These are phyloP conservation scores for Scleroderma citrinum DNA, from an alignment of 768 basidiomycete genomes.

Conservation along the genomic window DNA sequence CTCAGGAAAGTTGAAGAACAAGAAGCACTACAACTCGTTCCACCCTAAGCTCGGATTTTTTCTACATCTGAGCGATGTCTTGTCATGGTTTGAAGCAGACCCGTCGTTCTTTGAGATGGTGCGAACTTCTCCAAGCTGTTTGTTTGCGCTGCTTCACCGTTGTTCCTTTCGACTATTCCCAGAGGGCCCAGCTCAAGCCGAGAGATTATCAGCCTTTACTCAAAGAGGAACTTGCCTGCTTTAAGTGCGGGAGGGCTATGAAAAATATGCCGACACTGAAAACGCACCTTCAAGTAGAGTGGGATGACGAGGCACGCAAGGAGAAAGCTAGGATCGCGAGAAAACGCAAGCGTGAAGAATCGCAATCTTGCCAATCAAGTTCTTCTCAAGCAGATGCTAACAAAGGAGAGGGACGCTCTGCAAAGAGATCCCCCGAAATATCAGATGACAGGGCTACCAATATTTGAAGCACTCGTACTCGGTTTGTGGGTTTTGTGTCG, in stretches of 20 bases:
- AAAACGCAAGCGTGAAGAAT: constrained; percentile 33
- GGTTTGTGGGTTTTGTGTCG: not conserved
- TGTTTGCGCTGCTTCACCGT: not conserved
- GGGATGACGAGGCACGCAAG: constrained; percentile 42
- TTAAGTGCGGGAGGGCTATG: constrained; percentile 54
- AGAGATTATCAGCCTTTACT: constrained; percentile 58
- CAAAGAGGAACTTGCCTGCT: constrained; percentile 64
- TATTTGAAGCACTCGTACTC: not conserved
- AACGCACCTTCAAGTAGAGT: constrained; percentile 70
- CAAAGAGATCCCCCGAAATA: not conserved
- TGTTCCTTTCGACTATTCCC: not conserved
- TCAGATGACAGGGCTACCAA: not conserved
- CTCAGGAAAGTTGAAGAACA: constrained; percentile 68
- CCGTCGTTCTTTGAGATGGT: constrained; percentile 49
- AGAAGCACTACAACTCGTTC: constrained; percentile 92
- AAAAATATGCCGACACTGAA: constrained; percentile 75
- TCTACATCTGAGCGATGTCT: constrained; percentile 68
- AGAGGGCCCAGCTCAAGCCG: constrained; percentile 52
- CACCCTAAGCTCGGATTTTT: constrained; percentile 83
- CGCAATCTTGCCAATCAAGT: not conserved
- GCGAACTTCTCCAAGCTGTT: constrained; percentile 14
- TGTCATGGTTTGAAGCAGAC: constrained; percentile 72
- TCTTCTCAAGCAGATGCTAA: constrained; percentile 6
- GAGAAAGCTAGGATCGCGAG: constrained; percentile 37
- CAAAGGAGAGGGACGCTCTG: constrained; percentile 11